A percentile compares a stretch with the other conserved stretches of the same genome.
Conservation (phyloP, 257 asterid species). For the Echites panduratus region DNA sequence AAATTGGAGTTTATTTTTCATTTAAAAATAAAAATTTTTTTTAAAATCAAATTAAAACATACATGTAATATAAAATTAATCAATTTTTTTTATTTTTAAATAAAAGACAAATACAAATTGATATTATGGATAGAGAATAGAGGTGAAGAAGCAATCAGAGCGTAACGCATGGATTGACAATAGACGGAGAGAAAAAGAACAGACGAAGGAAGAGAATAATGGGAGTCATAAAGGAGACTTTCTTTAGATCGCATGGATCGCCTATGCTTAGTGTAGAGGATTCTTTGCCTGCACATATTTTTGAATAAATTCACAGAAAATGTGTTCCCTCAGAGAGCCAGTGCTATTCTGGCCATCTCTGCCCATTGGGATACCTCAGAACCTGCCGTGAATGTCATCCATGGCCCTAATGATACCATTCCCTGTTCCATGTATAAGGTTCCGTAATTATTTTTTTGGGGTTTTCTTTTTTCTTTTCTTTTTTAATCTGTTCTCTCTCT, state of each 20-base stretch:
- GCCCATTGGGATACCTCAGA: constrained; percentile 75
- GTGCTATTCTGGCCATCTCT: constrained; percentile 45
- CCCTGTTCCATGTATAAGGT: constrained; percentile 72
- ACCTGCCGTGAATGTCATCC: constrained; percentile 53
- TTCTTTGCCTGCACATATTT: constrained; percentile 59
- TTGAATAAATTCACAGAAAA: constrained; percentile 41
- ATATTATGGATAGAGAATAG: too few relatives aligned
- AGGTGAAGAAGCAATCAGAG: too few relatives aligned
- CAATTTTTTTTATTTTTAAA: too few relatives aligned
- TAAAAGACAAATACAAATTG: too few relatives aligned
- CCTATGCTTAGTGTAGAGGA: constrained; percentile 68
- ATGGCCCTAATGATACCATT: constrained; percentile 51
- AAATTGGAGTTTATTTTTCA: too few relatives aligned
- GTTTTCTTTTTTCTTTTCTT: too few relatives aligned
- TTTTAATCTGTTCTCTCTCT: background rate
- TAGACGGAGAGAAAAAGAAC: background rate
- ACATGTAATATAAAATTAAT: too few relatives aligned
- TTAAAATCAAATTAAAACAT: too few relatives aligned
- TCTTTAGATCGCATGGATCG: constrained; percentile 74
- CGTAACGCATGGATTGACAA: too few relatives aligned
- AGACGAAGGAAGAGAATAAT: background rate
- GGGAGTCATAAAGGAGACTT: constrained; percentile 36
- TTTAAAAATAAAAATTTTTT: too few relatives aligned
- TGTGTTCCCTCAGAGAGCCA: constrained; percentile 40
- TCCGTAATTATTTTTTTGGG: background rate